phyloP scores from a whole-genome alignment of 192 early-diverging fungal genomes.

The Allomyces javanicus region DNA sequence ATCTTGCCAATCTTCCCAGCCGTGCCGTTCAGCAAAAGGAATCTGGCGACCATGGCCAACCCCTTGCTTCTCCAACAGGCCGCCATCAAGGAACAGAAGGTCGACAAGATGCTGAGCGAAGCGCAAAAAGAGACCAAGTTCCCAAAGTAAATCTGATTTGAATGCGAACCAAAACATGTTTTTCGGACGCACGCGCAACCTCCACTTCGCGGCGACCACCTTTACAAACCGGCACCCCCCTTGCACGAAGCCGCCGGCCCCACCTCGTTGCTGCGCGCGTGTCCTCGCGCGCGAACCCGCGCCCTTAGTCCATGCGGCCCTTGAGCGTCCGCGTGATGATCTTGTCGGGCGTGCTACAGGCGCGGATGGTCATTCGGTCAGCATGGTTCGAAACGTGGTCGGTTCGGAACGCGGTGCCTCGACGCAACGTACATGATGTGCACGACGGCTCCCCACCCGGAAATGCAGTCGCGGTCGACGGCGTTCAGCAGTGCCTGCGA shows the following conservation, averaged over 20 bases:
- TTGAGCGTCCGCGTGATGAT: conserved; percentile 77
- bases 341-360: conserved; percentile 47
- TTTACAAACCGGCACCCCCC: too few species aligned
- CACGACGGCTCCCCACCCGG: conserved; percentile 93
- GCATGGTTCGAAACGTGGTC: neutral
- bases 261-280: too few species aligned
- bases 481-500: conserved; percentile 86
- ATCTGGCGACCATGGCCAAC: conserved; percentile 1
- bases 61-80: conserved; percentile 12
- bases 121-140: conserved; percentile 42
- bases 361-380: neutral
- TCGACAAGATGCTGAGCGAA: conserved; percentile 65
- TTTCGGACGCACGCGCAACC: too few species aligned
- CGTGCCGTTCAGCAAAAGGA: neutral
- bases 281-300: too few species aligned
- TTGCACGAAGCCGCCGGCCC: too few species aligned
- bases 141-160: too few species aligned
- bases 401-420: neutral
- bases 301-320: conserved; percentile 18
- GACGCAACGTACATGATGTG: conserved; percentile 51
- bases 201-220: too few species aligned
- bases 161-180: too few species aligned
- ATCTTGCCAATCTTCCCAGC: neutral
- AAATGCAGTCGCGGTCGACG: conserved; percentile 80
- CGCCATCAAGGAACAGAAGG: conserved; percentile 59